Percentiles rank a stretch among this genome's conserved stretches.
Conservation (phyloP, 2,329 filamentous ascomycete genomes). For the Trichoderma endophyticum region DNA sequence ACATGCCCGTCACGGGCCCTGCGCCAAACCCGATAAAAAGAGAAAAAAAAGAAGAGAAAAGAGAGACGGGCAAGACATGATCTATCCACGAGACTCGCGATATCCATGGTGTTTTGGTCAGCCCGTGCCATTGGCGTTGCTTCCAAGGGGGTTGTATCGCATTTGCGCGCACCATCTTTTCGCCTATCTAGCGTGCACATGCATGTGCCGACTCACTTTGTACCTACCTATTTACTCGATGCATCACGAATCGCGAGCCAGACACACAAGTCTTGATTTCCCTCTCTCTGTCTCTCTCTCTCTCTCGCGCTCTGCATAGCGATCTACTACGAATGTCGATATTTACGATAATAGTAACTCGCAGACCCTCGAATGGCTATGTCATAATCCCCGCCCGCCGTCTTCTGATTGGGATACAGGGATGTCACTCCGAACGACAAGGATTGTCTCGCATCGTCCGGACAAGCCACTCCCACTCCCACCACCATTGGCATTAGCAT, state of each 20-base stretch:
- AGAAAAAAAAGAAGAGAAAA: background rate
- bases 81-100: constrained; percentile 17
- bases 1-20: constrained; percentile 20
- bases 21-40: constrained; percentile 8
- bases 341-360: background rate
- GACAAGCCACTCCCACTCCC: background rate
- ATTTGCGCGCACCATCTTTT: background rate
- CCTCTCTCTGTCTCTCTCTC: background rate
- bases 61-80: background rate
- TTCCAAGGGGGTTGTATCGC: background rate
- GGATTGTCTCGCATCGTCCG: constrained; percentile 1
- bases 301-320: background rate
- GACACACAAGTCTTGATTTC: background rate
- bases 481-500: no score
- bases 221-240: background rate
- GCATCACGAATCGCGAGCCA: background rate
- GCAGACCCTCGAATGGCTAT: constrained; percentile 11
- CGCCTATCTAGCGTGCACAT: background rate
- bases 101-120: constrained; percentile 6
- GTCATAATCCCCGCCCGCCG: constrained; percentile 18
- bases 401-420: constrained; percentile 13
- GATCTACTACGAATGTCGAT: background rate
- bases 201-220: background rate
- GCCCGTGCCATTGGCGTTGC: background rate
- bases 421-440: constrained; percentile 18